A percentile compares a stretch with the other conserved stretches of the same genome.
phyloP scores from a whole-genome alignment of 768 basidiomycete species.

The Tulasnella sp. region DNA sequence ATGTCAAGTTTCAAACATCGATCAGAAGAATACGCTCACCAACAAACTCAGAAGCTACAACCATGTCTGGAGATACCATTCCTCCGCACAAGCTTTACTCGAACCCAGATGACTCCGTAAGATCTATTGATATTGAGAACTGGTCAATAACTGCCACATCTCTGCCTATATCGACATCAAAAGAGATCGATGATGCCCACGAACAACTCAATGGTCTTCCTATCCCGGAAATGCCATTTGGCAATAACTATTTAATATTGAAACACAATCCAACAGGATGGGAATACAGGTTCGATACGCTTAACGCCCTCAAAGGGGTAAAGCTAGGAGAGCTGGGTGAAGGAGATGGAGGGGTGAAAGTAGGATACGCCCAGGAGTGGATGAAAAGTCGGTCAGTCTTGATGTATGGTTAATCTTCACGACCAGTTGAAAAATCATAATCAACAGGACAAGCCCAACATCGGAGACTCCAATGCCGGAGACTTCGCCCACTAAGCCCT shows the following conservation, averaged over 20 bases:
- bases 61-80: not conserved
- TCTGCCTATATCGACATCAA: conserved; percentile 66
- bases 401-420: not conserved
- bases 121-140: conserved; percentile 51
- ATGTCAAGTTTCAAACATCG: too few species aligned
- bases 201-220: conserved; percentile 50
- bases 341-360: conserved; percentile 87
- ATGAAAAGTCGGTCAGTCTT: conserved; percentile 60
- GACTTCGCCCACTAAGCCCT: conserved; percentile 68
- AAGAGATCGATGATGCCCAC: conserved; percentile 58
- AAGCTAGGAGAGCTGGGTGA: conserved; percentile 59
- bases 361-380: conserved; percentile 93
- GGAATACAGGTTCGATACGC: conserved; percentile 50
- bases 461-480: conserved; percentile 53
- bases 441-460: conserved; percentile 47
- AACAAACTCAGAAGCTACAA: not conserved
- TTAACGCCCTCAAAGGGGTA: conserved; percentile 56
- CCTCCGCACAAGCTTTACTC: conserved; percentile 3
- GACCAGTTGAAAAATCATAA: conserved; percentile 11
- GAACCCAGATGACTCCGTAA: not conserved
- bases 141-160: conserved; percentile 64
- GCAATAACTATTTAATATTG: conserved; percentile 61
- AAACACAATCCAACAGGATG: conserved; percentile 52
- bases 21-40: too few species aligned
- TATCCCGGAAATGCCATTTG: conserved; percentile 95